Conservation (phyloP, 1,284 basidiomycete species). For the Tremellales sp. region DNA sequence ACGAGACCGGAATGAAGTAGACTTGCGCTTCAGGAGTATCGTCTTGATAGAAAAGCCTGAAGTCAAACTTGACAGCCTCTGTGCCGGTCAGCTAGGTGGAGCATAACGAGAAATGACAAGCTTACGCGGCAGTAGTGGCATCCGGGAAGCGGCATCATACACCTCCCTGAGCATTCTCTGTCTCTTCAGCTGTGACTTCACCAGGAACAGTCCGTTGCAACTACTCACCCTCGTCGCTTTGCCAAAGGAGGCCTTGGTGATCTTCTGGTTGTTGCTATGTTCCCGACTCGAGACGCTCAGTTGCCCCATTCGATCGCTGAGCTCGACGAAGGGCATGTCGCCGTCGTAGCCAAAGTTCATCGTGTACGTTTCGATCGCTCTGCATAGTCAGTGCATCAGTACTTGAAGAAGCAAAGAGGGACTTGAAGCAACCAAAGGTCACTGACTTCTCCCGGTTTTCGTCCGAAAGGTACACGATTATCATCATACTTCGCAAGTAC, state of each 20-base stretch:
- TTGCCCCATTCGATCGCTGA: conserved; percentile 1
- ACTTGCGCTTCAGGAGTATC: conserved; percentile 15
- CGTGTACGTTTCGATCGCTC: conserved; percentile 27
- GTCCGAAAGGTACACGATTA: conserved; percentile 22
- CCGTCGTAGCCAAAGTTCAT: conserved; percentile 27
- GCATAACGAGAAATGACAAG: background rate
- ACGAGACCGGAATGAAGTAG: too few species aligned
- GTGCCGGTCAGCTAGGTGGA: background rate
- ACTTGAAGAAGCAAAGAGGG: background rate
- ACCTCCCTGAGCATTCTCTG: conserved; percentile 1
- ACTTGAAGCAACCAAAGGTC: too few species aligned
- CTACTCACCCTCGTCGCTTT: too few species aligned
- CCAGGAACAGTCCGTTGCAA: too few species aligned
- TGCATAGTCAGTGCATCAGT: conserved; percentile 1
- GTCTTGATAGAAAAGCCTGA: conserved; percentile 21
- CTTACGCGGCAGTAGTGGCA: conserved; percentile 16
- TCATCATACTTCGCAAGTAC: conserved; percentile 17
- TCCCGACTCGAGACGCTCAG: too few species aligned
- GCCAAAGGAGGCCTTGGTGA: too few species aligned
- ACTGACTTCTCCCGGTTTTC: conserved; percentile 14
- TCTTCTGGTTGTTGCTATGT: too few species aligned
- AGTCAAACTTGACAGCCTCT: conserved; percentile 12
- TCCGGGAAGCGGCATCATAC: background rate
- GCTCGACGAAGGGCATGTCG: background rate
- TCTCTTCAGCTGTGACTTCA: conserved; percentile 5